phyloP scores from a whole-genome alignment of 2,329 filamentous ascomycete genomes.

The Fusarium sp. region DNA sequence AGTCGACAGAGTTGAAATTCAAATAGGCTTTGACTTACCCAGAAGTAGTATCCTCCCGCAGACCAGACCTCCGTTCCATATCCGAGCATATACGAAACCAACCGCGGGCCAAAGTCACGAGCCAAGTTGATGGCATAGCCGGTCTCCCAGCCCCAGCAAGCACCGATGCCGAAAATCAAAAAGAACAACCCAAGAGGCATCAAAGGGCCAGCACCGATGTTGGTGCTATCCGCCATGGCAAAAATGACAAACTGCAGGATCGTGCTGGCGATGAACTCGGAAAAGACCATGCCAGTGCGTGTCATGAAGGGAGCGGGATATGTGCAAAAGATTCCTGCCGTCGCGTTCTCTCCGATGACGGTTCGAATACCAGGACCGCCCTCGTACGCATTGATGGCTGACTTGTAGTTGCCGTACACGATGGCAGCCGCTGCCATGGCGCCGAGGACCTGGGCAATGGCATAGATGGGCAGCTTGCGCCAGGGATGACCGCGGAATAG shows the following conservation, averaged over 20 bases:
- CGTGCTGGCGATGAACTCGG: constrained; percentile 78
- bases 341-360: constrained; percentile 71
- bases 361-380: constrained; percentile 74
- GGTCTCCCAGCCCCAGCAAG: constrained; percentile 83
- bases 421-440: constrained; percentile 75
- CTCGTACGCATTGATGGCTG: constrained; percentile 76
- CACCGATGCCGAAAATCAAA: constrained; percentile 80
- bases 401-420: constrained; percentile 75
- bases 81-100: constrained; percentile 77
- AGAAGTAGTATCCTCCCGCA: constrained; percentile 80
- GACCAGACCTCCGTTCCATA: constrained; percentile 79
- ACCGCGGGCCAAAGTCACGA: constrained; percentile 79
- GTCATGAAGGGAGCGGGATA: constrained; percentile 79
- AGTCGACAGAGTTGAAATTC: background rate
- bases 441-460: constrained; percentile 76
- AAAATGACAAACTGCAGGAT: constrained; percentile 82
- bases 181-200: constrained; percentile 78
- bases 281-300: constrained; percentile 78
- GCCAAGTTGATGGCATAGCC: constrained; percentile 84
- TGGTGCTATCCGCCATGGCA: constrained; percentile 73
- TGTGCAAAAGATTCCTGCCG: constrained; percentile 81
- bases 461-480: constrained; percentile 79
- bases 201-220: constrained; percentile 69
- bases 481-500: constrained; percentile 79
- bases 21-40: constrained; percentile 62